Conservation (phyloP, 1,284 basidiomycete genomes). For the Ceratobasidium sp. region DNA sequence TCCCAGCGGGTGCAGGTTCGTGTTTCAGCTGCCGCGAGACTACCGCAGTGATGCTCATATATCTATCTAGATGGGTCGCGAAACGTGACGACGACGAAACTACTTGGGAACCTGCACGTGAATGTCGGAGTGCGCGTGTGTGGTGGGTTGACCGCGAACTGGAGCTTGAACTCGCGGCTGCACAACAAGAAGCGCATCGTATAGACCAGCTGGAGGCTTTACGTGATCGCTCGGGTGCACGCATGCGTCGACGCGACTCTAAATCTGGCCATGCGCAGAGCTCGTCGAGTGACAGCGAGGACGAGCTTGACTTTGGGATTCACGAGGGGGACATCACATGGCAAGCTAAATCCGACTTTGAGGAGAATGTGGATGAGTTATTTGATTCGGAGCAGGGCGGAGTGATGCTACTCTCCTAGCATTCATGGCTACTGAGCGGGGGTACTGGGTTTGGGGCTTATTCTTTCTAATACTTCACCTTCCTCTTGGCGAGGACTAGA, state of each 20-base stretch:
- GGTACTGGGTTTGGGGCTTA: slow-evolving; percentile 1
- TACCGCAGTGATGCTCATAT: too few species aligned
- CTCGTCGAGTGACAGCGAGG: slow-evolving; percentile 22
- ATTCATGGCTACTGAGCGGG: not conserved
- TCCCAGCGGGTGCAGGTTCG: slow-evolving; percentile 38
- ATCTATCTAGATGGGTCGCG: slow-evolving; percentile 25
- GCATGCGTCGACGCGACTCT: not conserved
- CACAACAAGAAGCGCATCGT: slow-evolving; percentile 26
- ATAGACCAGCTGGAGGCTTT: slow-evolving; percentile 30
- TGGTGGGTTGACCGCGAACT: slow-evolving; percentile 37
- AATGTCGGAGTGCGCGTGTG: slow-evolving; percentile 28
- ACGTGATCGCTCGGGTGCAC: slow-evolving; percentile 1
- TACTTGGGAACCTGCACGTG: slow-evolving; percentile 28
- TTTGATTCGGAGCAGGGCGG: slow-evolving; percentile 35
- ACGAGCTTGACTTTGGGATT: slow-evolving; percentile 19
- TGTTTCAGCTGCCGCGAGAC: not conserved
- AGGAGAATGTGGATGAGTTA: slow-evolving; percentile 29
- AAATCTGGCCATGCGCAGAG: slow-evolving; percentile 3
- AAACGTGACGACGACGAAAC: slow-evolving; percentile 40
- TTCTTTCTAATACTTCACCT: slow-evolving; percentile 10
- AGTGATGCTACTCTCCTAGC: slow-evolving; percentile 23
- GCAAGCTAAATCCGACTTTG: not conserved
- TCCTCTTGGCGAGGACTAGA: slow-evolving; percentile 21
- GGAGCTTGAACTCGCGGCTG: slow-evolving; percentile 32
- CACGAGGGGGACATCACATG: not conserved